Conservation (phyloP, 2,329 filamentous ascomycete species). For the Neopestalotiopsis clavispora region DNA sequence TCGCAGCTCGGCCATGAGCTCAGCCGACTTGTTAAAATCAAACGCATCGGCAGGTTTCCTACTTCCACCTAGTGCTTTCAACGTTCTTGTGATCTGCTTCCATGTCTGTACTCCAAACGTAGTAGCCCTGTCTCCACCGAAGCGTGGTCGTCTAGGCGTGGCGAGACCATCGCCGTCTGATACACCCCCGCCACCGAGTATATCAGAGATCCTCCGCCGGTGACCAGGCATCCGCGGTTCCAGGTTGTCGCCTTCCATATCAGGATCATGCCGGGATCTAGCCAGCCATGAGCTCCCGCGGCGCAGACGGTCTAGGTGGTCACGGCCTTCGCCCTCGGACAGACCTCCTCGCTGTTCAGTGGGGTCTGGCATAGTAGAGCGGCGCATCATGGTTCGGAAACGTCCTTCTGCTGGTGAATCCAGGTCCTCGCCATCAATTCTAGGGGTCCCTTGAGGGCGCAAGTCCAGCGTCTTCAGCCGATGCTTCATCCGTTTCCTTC, state of each 20-base stretch:
- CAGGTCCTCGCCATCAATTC: constrained; percentile 47
- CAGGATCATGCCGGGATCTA: constrained; percentile 52
- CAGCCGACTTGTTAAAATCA: constrained; percentile 93
- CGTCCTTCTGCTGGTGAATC: constrained; percentile 47
- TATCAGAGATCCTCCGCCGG: constrained; percentile 66
- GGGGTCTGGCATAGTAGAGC: constrained; percentile 69
- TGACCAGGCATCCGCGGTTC: constrained; percentile 65
- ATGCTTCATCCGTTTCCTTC: constrained; percentile 66
- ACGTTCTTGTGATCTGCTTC: constrained; percentile 88
- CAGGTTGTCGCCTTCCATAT: constrained; percentile 57
- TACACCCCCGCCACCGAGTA: constrained; percentile 66
- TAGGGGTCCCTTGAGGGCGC: constrained; percentile 68
- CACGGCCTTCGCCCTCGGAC: constrained; percentile 77
- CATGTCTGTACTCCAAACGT: constrained; percentile 84
- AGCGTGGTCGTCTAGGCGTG: constrained; percentile 59
- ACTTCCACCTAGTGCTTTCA: constrained; percentile 74
- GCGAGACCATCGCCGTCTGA: constrained; percentile 66
- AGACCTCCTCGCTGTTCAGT: constrained; percentile 65
- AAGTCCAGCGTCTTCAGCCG: constrained; percentile 57
- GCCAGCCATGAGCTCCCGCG: constrained; percentile 63
- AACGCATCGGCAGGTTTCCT: constrained; percentile 82
- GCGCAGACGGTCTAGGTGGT: constrained; percentile 58
- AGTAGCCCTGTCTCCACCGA: constrained; percentile 70
- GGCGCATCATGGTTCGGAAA: constrained; percentile 63
- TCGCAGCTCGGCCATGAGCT: constrained; percentile 92